Evolutionary conservation across 805 yeast species (phyloP), one percentile per base, ranked within the genome.

Genomic region (Cyberlindnera bimundalis): DNA sequence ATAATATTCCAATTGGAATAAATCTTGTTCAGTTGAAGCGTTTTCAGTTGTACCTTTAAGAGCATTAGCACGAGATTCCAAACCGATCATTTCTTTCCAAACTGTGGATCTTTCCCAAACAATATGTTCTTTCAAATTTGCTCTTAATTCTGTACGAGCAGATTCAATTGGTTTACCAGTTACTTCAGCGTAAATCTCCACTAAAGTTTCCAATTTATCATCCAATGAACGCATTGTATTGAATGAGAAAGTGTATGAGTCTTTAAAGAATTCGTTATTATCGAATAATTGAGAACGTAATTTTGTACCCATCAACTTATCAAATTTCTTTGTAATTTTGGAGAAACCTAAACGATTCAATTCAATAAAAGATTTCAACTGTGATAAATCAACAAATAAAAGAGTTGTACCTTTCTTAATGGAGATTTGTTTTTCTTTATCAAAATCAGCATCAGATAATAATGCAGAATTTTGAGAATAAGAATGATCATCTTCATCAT

Each of bases 41-140:
- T 61, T 64, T n/a, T 64, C 62, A 14, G 60, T 67, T 15, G 65
- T 67, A 29, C 67, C 64, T 26, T 64, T 64, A 23, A 52, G 51
- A 13, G 53, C 57, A 39, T 60, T 61, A 2, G 84, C 69, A 47
- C 86, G 81, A 43, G 91, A 70, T 56, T 87, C 95, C 55, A 90
- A 65, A 6, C 93, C 91, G 48, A 90, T 76, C 82, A 91, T 81
- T 59, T 90, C 96, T 54, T 93, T 80, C 98, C 98, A 90, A 15
- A 89, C 96, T 0, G 96, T 90, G 58, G 86, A 86, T 63, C 98
- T 76, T 64, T 90, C 97, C 95, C 96, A 91, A 15, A 90, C 96
- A 34, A 90, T 85, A 59, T 89, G 95, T 55, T 91, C 97, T 45
- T 96, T 75, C 48, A 91, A 65, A 46, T 73, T 78, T 2, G 80